Conservation (phyloP, 805 yeast species). For the Schwanniomyces sp. region DNA sequence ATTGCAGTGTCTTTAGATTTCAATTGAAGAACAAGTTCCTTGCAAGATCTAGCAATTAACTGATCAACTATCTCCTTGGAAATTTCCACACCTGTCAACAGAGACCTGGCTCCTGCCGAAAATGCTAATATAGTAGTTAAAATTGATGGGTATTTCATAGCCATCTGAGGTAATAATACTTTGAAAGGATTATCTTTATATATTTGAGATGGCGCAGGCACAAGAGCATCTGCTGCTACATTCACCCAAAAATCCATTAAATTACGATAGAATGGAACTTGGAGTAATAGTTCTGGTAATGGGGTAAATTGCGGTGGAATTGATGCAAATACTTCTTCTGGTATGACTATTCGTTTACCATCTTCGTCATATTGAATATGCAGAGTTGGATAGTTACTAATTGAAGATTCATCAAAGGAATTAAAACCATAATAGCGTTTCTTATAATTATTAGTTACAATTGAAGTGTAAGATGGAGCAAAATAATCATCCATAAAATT, state of each 20-base stretch:
- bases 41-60: slow-evolving; percentile 55
- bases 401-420: slow-evolving; percentile 6
- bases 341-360: slow-evolving; percentile 3
- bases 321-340: slow-evolving; percentile 13
- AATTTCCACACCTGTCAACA: slow-evolving; percentile 20
- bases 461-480: slow-evolving; percentile 9
- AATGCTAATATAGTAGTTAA: slow-evolving; percentile 54
- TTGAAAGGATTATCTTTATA: slow-evolving; percentile 67
- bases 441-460: slow-evolving; percentile 7
- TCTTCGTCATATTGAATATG: background rate
- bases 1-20: slow-evolving; percentile 53
- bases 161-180: slow-evolving; percentile 64
- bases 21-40: slow-evolving; percentile 52
- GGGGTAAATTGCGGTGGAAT: slow-evolving; percentile 41
- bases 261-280: slow-evolving; percentile 60
- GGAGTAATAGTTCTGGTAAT: slow-evolving; percentile 58
- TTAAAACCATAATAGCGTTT: background rate
- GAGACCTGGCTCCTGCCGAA: slow-evolving; percentile 32
- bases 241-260: slow-evolving; percentile 63
- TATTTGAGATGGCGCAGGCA: slow-evolving; percentile 60
- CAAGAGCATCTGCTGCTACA: slow-evolving; percentile 59
- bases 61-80: slow-evolving; percentile 49
- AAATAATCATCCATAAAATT: slow-evolving; percentile 11
- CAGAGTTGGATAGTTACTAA: background rate
- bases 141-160: slow-evolving; percentile 57